These are phyloP conservation scores for Citrus inodora DNA, from an alignment of 345 rosid species.

Conservation along the genomic window DNA sequence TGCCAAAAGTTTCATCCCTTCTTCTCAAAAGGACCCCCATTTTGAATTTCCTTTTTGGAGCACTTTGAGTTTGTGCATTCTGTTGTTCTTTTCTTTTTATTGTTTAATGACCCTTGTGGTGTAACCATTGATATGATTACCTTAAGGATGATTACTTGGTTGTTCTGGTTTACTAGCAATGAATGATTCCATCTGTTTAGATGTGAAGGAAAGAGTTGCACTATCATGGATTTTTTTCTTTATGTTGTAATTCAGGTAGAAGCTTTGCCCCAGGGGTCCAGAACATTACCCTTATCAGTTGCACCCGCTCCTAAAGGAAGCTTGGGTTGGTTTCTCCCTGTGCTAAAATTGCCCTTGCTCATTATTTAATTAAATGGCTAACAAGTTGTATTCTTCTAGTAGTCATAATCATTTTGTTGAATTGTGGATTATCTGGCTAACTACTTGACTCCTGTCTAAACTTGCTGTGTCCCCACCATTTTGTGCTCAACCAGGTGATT, in stretches of 20 bases:
- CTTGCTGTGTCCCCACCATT: neutral
- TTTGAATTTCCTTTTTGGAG: neutral
- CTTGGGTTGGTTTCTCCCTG: constrained; percentile 38
- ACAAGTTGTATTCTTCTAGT: neutral
- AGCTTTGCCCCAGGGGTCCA: constrained; percentile 23
- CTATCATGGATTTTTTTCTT: neutral
- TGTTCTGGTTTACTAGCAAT: neutral
- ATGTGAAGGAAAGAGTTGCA: neutral
- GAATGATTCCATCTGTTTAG: neutral
- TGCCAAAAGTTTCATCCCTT: neutral
- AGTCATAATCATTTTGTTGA: neutral
- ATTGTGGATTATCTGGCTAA: neutral
- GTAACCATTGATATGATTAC: neutral
- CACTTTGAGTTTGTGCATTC: constrained; percentile 1
- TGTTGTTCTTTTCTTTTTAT: neutral
- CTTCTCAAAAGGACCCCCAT: neutral
- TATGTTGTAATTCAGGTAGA: constrained; percentile 30
- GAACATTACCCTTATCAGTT: constrained; percentile 30
- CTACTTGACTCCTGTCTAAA: neutral
- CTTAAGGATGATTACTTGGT: neutral
- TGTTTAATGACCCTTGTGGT: neutral
- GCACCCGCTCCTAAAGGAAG: constrained; percentile 16
- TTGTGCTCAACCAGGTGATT: constrained; percentile 29
- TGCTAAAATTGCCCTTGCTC: neutral
- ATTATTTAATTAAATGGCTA: neutral